Evolutionary conservation across 1,284 basidiomycete species (phyloP), one percentile per base, ranked within the genome.

Genomic region (Macrocybe sp.): DNA sequence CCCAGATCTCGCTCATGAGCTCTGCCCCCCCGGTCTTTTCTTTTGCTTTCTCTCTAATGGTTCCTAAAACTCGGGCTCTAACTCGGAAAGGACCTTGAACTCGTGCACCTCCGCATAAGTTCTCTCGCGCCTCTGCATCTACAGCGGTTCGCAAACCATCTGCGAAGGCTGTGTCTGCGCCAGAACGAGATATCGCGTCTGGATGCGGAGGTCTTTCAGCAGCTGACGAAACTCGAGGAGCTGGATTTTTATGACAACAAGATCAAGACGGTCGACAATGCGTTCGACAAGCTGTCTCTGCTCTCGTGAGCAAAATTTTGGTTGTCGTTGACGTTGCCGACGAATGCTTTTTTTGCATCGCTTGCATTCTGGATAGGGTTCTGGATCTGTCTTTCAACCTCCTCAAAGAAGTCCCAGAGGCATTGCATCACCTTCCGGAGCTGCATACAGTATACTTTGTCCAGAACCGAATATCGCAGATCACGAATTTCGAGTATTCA

Each of bases 361-460:
- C 45, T 32, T 46, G 34, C 39, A 36, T 9, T 41, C 7, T 14
- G 5, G 5, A 39, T 39, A 97, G 94, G 40, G 74, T 81, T 2
- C 73, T 99, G 41, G 97, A 99, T 69, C 72, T 97, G 31, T 98
- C 95, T 1, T 99, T 97, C 79, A 99, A 99, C 69, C 78, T 96
- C 42, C 72, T 98, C 48, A 79, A 82, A 49, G 65, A 73, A 10
- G 70, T 92, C 32, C 91, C 93, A 0, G 78, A 83, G 35, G 69
- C 73, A 4, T 63, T 91, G 12, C 68, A 74, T 6, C 67, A 73
- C 44, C 70, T 95, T 1, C 71, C 70, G 2, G 76, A 80, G 2
- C 75, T 97, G 31, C 71, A 78, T 44, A 91, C 89, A 0, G 74
- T 97, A 16, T 99, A 93, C 69, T 92, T 99, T 59, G 92, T 99